Conservation (phyloP, 805 yeast genomes). For the Teunomyces panamensis region DNA sequence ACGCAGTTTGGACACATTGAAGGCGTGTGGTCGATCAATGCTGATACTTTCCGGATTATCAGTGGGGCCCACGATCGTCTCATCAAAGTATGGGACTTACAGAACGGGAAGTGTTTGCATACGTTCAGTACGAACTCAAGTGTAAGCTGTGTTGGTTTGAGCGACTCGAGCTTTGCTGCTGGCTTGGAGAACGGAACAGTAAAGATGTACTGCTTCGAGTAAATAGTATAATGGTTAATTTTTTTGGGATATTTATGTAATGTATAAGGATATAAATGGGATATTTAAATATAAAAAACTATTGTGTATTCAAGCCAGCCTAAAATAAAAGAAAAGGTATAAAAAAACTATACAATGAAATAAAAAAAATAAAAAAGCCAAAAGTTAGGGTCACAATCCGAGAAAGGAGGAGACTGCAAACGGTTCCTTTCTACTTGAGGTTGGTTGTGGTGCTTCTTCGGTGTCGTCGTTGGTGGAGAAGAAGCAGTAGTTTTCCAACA, state of each 20-base stretch:
- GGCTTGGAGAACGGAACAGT: conserved; percentile 89
- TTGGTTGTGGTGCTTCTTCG: neutral
- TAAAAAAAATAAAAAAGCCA: neutral
- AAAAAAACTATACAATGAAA: conserved; percentile 1
- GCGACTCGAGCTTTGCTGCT: conserved; percentile 85
- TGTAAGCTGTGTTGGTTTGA: conserved; percentile 72
- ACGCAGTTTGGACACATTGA: conserved; percentile 98
- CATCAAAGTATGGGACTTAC: conserved; percentile 93
- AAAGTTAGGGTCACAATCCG: neutral
- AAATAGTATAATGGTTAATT: neutral
- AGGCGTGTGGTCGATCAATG: conserved; percentile 96
- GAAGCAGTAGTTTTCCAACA: conserved; percentile 61
- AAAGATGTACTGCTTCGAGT: conserved; percentile 78
- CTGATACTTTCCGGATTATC: conserved; percentile 91
- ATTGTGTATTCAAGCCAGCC: neutral
- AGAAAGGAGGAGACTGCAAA: conserved; percentile 8
- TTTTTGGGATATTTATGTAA: neutral
- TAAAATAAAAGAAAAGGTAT: neutral
- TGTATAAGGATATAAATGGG: neutral
- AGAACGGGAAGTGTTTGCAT: conserved; percentile 90
- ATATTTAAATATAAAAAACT: neutral
- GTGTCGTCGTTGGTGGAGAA: conserved; percentile 24
- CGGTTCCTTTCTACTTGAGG: neutral
- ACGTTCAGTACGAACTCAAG: conserved; percentile 74
- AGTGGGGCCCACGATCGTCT: conserved; percentile 92